Base-by-base conservation (phyloP, 2,329 filamentous ascomycete species). In the Ceratocystis colombiana region DNA sequence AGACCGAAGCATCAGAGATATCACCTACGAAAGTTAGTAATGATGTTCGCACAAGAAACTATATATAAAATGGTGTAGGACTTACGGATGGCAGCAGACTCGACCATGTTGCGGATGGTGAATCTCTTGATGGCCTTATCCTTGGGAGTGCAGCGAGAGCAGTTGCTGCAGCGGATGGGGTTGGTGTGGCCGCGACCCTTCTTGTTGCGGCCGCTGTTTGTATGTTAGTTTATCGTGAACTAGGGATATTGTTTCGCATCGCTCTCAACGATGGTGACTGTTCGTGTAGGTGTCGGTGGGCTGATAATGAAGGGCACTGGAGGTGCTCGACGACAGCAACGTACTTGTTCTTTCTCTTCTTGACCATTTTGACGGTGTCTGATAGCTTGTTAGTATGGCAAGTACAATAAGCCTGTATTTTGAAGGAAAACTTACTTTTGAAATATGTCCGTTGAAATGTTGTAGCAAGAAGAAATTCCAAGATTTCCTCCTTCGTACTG, bases 91-190 rank as follows among this genome's bases (percentile, higher is more conserved):
- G 94, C 94, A 77, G 95, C 94, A 76, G 92, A 96, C 84, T 99
- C 94, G 73, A 99, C 94, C 94, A 99, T 99, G 89, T 99, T 97
- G 80, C 94, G 89, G 86, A 99, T 85, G 83, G 94, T 99, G 86
- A 99, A 99, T 83, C 94, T 87, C 91, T 99, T 99, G 87, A 99
- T 97, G 74, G 95, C 94, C 90, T 99, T 99, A 78, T 99, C 94
- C 88, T 99, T 99, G 79, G 92, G 92, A 69, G 89, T 95, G 85
- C 88, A 91, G 82, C 88, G 85, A 77, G 82, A 84, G 83, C 83
- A 85, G 82, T 85, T 85, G 79, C 79, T 82, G 82, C 83, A 85
- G 74, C 83, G 89, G 83, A 99, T 96, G 77, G 94, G 95, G 88
- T 99, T 99, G 83, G 96, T 91, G 86, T 97, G 93, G 84, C 94